Evolutionary conservation across 2,329 filamentous ascomycete species (phyloP).

Genomic region (Myrmaecium sp.): DNA sequence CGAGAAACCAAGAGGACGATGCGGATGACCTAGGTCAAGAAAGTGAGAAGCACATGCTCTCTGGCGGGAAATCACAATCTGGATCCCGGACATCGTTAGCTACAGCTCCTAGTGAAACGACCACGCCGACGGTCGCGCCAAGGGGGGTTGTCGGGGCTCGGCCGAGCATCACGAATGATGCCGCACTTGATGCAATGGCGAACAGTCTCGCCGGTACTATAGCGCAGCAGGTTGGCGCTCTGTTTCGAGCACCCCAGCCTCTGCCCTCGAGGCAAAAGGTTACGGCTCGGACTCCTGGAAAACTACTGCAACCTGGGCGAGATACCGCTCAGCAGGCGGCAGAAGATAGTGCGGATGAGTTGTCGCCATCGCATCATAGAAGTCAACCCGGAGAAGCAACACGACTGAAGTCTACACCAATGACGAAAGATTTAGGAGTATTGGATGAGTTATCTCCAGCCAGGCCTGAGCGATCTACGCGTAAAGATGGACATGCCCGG

Average conservation of each 20-base stretch:
- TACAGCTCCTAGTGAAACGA: slow-evolving; percentile 9
- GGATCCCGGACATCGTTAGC: background rate
- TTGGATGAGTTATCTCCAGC: slow-evolving; percentile 1
- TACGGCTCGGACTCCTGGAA: background rate
- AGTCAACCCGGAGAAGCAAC: slow-evolving; percentile 1
- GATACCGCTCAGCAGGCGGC: background rate
- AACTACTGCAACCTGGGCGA: background rate
- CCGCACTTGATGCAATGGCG: no score
- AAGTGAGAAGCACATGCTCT: slow-evolving; percentile 10
- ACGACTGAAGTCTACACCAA: slow-evolving; percentile 1
- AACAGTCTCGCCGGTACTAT: no score
- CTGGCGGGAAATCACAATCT: slow-evolving; percentile 10
- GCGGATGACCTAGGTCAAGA: slow-evolving; percentile 18
- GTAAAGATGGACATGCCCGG: background rate
- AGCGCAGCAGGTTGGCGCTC: no score
- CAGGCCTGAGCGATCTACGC: background rate
- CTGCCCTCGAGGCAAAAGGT: background rate
- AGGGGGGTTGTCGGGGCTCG: slow-evolving; percentile 6
- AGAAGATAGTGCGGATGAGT: slow-evolving; percentile 4
- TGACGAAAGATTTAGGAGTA: slow-evolving; percentile 5
- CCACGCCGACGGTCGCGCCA: slow-evolving; percentile 9
- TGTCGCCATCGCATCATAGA: slow-evolving; percentile 4
- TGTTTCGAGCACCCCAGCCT: no score
- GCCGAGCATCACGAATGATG: background rate
- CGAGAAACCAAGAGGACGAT: slow-evolving; percentile 8